Evolutionary conservation across 139 green algal genomes (phyloP), one percentile per base, ranked within the genome.

Genomic region (Chlorella sp.): DNA sequence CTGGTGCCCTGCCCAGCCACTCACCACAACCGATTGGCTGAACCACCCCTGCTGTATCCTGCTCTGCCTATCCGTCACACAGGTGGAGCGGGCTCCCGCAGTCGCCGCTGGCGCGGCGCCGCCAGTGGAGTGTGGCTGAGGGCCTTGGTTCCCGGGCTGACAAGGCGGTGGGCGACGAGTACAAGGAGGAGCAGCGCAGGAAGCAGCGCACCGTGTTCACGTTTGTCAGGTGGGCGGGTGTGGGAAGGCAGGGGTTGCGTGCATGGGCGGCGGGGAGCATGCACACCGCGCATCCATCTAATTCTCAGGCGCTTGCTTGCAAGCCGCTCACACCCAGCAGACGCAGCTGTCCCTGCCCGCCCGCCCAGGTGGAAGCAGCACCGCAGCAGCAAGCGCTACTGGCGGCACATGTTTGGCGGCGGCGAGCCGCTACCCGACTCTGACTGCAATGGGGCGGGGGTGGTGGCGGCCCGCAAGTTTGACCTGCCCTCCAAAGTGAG

Each of bases 151-250:
- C 39, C 3, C 11, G 11, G 25, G 70, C 26, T 4, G 39, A 78
- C 39, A 23, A 78, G 70, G 15, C n/a, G 18, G 74, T 80, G 30
- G 51, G 51, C 4, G 74, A 80, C 20, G 30, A n/a, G 0, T 68
- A 51, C 74, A 80, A 65, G 74, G 74, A 80, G 47, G 30, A 7
- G 47, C 51, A 38, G 30, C 47, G 74, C 16, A 30, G 23, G 47
- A 30, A 80, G 9, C 18, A 67, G 74, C 74, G 74, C n/a, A 44
- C 51, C 17, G 74, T 80, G 30, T 80, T 80, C 74, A 65, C 64
- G 20, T 38, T 68, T 32, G 11, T 78, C 32, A n/a, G 70, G 11
- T 78, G 70, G 51, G 51, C 51, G 11, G 51, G 51, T 21, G 12
- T 4, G 51, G 11, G 11, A 9, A 60, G 51, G 12, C 12, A 21